These are phyloP conservation scores for Durusdinium trenchii DNA, from an alignment of 73 alveolate species.

Conservation along the genomic window DNA sequence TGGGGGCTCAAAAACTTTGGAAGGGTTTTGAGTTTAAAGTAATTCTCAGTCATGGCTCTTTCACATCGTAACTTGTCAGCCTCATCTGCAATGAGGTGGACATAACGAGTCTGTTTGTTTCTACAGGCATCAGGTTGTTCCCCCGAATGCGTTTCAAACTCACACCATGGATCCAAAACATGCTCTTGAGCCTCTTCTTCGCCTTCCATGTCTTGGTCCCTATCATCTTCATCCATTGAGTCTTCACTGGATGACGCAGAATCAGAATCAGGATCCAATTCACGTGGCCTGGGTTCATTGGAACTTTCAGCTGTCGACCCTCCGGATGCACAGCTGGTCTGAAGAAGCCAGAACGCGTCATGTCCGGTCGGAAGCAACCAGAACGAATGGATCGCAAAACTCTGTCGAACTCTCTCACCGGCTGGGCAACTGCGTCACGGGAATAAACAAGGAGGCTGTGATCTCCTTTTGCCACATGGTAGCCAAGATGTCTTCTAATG, in stretches of 20 bases:
- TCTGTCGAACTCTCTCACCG: neutral
- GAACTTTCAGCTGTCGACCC: neutral
- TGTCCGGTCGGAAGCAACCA: neutral
- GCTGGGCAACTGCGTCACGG: neutral
- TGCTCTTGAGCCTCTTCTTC: neutral
- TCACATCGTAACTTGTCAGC: neutral
- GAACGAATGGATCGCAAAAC: neutral
- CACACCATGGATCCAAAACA: neutral
- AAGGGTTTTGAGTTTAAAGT: neutral
- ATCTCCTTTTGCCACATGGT: neutral
- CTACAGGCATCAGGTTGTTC: neutral
- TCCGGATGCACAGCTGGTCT: neutral
- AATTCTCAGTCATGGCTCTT: neutral
- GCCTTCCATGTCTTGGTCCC: neutral
- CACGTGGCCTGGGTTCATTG: too few relatives aligned
- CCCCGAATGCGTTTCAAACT: neutral
- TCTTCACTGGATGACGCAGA: neutral
- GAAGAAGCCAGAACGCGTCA: neutral
- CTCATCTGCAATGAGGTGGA: neutral
- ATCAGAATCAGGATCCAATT: too few relatives aligned
- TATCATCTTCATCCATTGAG: conserved; percentile 10
- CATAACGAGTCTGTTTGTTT: neutral
- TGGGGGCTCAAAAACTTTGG: neutral
- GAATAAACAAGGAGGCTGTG: neutral
- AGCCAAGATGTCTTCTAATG: neutral